Evolutionary conservation across 768 basidiomycete genomes (phyloP).

Genomic region (Leucosporidium yakuticum): DNA sequence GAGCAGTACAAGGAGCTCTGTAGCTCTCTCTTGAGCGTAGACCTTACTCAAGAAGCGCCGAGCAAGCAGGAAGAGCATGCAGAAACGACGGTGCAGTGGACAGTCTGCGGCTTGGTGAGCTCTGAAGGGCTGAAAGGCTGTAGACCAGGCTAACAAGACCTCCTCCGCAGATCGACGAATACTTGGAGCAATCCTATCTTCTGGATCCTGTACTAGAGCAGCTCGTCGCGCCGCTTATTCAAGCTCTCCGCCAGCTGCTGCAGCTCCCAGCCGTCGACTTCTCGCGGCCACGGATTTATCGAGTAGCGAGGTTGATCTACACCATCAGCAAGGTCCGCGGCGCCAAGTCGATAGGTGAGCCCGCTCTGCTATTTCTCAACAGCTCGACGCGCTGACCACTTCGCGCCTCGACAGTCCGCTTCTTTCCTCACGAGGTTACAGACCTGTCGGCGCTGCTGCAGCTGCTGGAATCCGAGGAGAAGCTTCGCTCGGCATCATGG

Average conservation of each 20-base stretch:
- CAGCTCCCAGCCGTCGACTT: conserved; percentile 36
- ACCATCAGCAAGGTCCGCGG: conserved; percentile 80
- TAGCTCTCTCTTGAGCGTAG: no score
- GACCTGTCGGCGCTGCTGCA: conserved; percentile 72
- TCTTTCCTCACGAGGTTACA: conserved; percentile 84
- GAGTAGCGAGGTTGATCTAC: conserved; percentile 63
- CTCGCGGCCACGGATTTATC: conserved; percentile 48
- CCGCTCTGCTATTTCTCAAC: conserved; percentile 5
- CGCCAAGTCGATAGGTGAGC: conserved; percentile 82
- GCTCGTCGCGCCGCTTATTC: conserved; percentile 69
- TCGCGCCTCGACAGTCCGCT: conserved; percentile 59
- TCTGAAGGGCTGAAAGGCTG: no score
- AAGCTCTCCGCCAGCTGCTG: conserved; percentile 56
- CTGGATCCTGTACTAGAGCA: conserved; percentile 80
- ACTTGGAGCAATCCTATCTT: conserved; percentile 88
- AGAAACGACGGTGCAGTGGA: no score
- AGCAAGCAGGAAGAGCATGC: no score
- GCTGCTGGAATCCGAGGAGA: conserved; percentile 35
- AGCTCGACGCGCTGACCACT: neutral
- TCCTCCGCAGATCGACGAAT: conserved; percentile 63
- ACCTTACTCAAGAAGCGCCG: no score
- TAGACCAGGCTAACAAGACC: neutral
- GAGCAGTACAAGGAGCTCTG: no score
- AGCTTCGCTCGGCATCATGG: conserved; percentile 54
- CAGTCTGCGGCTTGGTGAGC: no score